Base-by-base conservation (phyloP, 352 stramenopile species). In the Phytophthora europaea region DNA sequence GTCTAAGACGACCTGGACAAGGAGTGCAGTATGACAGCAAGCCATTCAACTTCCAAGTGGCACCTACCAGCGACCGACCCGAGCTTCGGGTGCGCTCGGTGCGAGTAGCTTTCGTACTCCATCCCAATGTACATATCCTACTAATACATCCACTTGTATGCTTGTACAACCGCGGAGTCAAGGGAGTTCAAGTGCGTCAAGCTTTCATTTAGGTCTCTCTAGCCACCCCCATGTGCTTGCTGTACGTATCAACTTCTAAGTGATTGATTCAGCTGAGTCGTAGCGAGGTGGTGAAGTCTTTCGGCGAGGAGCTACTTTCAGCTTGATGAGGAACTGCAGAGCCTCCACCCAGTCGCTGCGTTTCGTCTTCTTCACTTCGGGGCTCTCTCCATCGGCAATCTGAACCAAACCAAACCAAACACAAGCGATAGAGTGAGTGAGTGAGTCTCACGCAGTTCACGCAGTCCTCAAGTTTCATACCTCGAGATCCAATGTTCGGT, bases 401-500 rank as follows among this genome's bases (percentile, higher is more conserved):
- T 94, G 65, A 18, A 52, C 20, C 13, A 73, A 31, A 43, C 18
- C 34, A 61, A 45, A 34, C n/a, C 66, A 8, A 48, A 12, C 4
- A 12, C 66, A 8, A 48, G 6, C 4, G 9, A 23, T 47, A 61
- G 18, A 57, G 20, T 31, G 16, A 18, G 20, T 31, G 16, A 18
- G 34, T 22, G 52, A 8, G 28, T 31, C 28, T 7, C 3, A 31
- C 28, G 28, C 28, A 31, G 28, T 7, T 31, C 28, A 7, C 4
- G 28, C 28, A 31, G 28, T 31, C 3, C 28, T 31, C 28, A 31
- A 31, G 28, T 31, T 31, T 31, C 28, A 0, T 31, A 93, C 88
- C 84, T 94, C 85, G 8, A 94, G 57, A 61, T 94, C 87, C 12
- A 94, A 73, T n/a, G 87, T 91, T 7, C 87, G 80, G 38, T 68